Percentiles rank a stretch among this genome's conserved stretches.
These are phyloP conservation scores for Globisporangium takayamanum DNA, from an alignment of 352 stramenopile genomes.

Conservation along the genomic window DNA sequence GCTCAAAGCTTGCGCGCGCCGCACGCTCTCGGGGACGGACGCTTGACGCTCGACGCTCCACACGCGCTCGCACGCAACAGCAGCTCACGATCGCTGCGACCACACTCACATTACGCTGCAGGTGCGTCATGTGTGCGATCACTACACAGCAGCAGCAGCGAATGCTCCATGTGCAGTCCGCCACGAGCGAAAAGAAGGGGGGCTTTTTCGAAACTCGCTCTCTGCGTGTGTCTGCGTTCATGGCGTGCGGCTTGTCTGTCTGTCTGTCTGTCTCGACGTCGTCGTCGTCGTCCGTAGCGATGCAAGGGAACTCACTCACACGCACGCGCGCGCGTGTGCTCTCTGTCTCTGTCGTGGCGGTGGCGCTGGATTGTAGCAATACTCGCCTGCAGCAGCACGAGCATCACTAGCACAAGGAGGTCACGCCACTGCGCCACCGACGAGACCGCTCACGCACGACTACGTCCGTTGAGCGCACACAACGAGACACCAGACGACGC, in stretches of 20 bases:
- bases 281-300: not conserved
- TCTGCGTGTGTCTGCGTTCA: constrained; percentile 2
- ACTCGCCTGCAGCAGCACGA: no score
- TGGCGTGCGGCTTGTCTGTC: constrained; percentile 7
- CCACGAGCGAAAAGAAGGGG: not conserved
- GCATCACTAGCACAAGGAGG: no score
- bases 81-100: not conserved
- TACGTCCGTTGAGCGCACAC: no score
- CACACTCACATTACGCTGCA: not conserved
- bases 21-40: no score
- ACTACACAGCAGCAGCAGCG: not conserved
- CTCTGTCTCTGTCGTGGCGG: no score
- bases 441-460: no score
- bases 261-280: constrained; percentile 5
- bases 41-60: not conserved
- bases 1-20: not conserved
- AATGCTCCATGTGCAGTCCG: not conserved
- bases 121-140: not conserved
- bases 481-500: no score
- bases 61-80: not conserved
- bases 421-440: no score
- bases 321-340: no score
- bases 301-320: not conserved
- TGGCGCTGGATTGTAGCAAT: no score
- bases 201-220: constrained; percentile 13